Evolutionary conservation across 441 rosid species (phyloP), one percentile per base, ranked within the genome.

Genomic region (Francoa sonchifolia): DNA sequence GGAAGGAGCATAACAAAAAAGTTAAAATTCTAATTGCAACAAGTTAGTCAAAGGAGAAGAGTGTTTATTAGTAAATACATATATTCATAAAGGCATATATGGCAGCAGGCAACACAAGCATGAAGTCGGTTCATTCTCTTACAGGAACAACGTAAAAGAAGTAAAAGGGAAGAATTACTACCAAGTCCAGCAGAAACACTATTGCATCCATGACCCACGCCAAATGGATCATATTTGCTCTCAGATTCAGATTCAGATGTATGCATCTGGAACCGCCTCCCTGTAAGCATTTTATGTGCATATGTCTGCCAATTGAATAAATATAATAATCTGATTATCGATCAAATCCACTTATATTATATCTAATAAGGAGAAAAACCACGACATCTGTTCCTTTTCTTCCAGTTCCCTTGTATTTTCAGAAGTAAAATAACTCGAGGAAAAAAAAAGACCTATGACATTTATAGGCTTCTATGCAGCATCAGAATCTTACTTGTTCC

Each of bases 141-240:
- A 4, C 17, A 20, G 25, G 31, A 12, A 28, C 12, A 29, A 33
- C n/a, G n/a, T n/a, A n/a, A n/a, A n/a, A n/a, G n/a, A n/a, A n/a
- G n/a, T n/a, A n/a, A n/a, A n/a, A n/a, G n/a, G 50, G 33, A 40
- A 4, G 4, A 20, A 65, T 57, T 9, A 41, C 52, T 78, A 88
- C 95, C 97, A 21, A 88, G 79, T 40, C 95, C 95, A 65, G 97
- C 95, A 48, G 94, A 88, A 32, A 84, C 52, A 51, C 95, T 81
- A 59, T 67, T 88, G 72, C 94, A 88, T 33, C 97, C 94, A 69
- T 88, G 97, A 15, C 77, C 88, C 2, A 79, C 65, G 33, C 85
- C 89, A 71, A 88, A 88, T 16, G 94, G 72, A 66, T 88, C 95
- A 48, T 71, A 84, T 61, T 73, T 85, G 49, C 94, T 81, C 57